These are phyloP conservation scores for Cymbopogon citratus DNA, from an alignment of 176 grass and related monocot genomes.

Conservation along the genomic window DNA sequence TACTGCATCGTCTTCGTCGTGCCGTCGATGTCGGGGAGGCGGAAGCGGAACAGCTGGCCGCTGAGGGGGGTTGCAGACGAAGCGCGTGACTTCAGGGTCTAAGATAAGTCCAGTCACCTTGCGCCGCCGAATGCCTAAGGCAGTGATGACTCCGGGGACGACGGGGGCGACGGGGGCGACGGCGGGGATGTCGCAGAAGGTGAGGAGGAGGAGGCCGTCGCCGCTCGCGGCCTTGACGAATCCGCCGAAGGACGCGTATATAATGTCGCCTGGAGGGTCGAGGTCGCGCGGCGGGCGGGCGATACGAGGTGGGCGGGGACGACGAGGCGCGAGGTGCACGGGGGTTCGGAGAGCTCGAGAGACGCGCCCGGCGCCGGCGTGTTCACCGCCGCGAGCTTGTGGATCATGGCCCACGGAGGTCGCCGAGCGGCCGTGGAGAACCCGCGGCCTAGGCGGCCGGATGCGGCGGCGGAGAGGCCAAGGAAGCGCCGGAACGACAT, in stretches of 20 bases:
- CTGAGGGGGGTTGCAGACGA: conserved; percentile 28
- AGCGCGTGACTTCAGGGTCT: background rate
- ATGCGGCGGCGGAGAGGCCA: background rate
- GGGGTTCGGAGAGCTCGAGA: background rate
- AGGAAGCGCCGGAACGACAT: background rate
- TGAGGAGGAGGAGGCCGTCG: background rate
- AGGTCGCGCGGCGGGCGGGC: background rate
- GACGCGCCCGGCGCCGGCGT: background rate
- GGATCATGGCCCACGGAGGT: conserved; percentile 13
- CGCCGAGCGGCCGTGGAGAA: background rate
- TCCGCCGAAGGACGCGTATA: background rate
- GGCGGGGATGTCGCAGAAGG: background rate
- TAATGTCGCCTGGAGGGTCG: background rate
- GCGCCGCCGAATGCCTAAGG: background rate
- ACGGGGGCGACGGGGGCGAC: background rate
- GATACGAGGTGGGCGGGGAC: background rate
- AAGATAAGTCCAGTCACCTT: rapidly evolving
- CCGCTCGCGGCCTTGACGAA: background rate
- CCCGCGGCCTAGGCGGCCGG: background rate
- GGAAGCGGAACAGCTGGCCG: conserved; percentile 16
- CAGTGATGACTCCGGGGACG: background rate
- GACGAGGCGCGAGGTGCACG: background rate
- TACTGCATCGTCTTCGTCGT: background rate
- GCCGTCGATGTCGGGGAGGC: conserved; percentile 29
- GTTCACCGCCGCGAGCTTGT: background rate